These are phyloP conservation scores for Neofusicoccum kwambonambiense DNA, from an alignment of 2,329 filamentous ascomycete genomes.

Conservation along the genomic window DNA sequence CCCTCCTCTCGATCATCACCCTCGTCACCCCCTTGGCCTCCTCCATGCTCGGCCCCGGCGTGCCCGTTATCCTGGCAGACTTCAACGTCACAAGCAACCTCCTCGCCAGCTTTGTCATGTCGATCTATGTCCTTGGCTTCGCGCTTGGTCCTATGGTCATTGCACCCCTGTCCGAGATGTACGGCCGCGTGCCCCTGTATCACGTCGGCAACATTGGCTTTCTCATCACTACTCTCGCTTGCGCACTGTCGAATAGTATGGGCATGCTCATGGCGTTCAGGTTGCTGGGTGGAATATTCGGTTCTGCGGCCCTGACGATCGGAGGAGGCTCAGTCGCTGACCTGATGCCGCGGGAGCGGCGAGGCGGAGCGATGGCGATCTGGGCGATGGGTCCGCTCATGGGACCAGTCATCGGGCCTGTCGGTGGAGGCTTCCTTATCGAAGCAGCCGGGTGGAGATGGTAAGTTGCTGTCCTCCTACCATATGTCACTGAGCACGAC, in stretches of 20 bases:
- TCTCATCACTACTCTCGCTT: slow-evolving; percentile 50
- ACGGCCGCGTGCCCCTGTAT: slow-evolving; percentile 33
- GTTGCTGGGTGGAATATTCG: slow-evolving; percentile 35
- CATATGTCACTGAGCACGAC: too few species aligned
- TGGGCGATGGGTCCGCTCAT: slow-evolving; percentile 38
- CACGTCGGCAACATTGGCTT: slow-evolving; percentile 49
- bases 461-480: slow-evolving; percentile 21
- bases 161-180: slow-evolving; percentile 39
- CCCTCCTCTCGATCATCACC: slow-evolving; percentile 33
- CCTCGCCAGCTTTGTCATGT: slow-evolving; percentile 38
- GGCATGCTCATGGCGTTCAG: slow-evolving; percentile 39
- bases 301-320: slow-evolving; percentile 34
- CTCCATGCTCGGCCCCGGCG: slow-evolving; percentile 34
- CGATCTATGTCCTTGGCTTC: slow-evolving; percentile 40
- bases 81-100: slow-evolving; percentile 32
- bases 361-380: slow-evolving; percentile 39
- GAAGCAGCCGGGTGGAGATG: slow-evolving; percentile 34
- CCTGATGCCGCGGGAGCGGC: slow-evolving; percentile 32
- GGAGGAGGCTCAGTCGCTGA: slow-evolving; percentile 38
- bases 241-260: slow-evolving; percentile 33
- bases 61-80: slow-evolving; percentile 29
- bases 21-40: slow-evolving; percentile 40
- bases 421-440: slow-evolving; percentile 35
- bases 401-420: slow-evolving; percentile 35
- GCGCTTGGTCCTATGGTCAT: slow-evolving; percentile 38